Conservation (phyloP, 2,329 filamentous ascomycete genomes). For the Thelonectria rubi region DNA sequence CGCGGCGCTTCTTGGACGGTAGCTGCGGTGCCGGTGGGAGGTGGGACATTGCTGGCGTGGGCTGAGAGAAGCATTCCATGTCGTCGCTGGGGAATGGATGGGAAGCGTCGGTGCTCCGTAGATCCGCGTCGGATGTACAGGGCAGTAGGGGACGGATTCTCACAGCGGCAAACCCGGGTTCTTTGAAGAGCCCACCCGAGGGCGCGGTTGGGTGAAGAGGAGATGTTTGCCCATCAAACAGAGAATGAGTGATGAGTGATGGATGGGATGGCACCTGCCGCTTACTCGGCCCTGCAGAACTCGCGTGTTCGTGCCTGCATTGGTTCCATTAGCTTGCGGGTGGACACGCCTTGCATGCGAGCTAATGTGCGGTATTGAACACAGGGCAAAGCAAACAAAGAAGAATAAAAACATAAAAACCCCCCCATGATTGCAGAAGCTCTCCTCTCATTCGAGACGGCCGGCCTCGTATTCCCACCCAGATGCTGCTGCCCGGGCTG, state of each 20-base stretch:
- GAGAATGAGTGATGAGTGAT: too few relatives aligned
- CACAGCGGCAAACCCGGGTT: not conserved
- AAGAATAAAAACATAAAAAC: too few relatives aligned
- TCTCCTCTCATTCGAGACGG: not conserved
- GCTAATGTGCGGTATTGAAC: slow-evolving; percentile 26
- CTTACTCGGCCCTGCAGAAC: slow-evolving; percentile 7
- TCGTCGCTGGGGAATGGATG: slow-evolving; percentile 8
- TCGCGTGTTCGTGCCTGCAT: slow-evolving; percentile 21
- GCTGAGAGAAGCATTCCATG: slow-evolving; percentile 13
- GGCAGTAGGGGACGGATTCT: not conserved
- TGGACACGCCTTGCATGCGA: slow-evolving; percentile 13
- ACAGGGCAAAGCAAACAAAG: not conserved
- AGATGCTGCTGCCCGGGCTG: not conserved
- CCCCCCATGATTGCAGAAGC: not conserved
- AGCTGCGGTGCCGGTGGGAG: slow-evolving; percentile 6
- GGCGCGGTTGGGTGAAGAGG: too few relatives aligned
- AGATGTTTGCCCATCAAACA: too few relatives aligned
- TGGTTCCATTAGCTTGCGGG: slow-evolving; percentile 6
- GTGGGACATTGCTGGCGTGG: slow-evolving; percentile 11
- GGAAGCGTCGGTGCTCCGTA: slow-evolving; percentile 3
- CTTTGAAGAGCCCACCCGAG: too few relatives aligned
- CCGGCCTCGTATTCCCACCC: slow-evolving; percentile 23
- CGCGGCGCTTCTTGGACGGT: slow-evolving; percentile 6
- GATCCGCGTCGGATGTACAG: not conserved
- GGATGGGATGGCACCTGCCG: too few relatives aligned